Evolutionary conservation across 176 grass and related monocot species (phyloP).

Genomic region (Echinochloa phyllopogon): DNA sequence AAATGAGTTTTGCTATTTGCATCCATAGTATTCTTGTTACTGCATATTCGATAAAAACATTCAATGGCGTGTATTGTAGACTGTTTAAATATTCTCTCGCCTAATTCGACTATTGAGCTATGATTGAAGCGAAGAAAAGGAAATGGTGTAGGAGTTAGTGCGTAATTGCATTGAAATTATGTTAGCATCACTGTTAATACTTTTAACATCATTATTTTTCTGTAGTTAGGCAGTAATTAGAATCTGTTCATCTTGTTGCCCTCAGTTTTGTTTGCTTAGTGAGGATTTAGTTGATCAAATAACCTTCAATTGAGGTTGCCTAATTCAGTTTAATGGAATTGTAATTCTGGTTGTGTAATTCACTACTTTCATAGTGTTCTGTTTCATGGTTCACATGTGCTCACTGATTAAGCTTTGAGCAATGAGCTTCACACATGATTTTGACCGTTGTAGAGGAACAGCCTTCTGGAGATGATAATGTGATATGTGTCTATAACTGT

Average conservation of each 20-base stretch:
- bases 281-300: background rate
- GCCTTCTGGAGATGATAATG: background rate
- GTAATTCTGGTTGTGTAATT: background rate
- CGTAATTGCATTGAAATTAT: background rate
- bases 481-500: background rate
- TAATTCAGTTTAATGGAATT: background rate
- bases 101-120: background rate
- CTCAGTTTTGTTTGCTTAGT: conserved; percentile 8
- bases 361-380: background rate
- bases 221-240: background rate
- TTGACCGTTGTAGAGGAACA: background rate
- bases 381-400: background rate
- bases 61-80: background rate
- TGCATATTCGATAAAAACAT: background rate
- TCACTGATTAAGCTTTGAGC: background rate
- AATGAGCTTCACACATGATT: conserved; percentile 1
- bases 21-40: background rate
- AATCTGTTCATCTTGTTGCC: background rate
- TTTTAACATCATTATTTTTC: background rate
- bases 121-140: background rate
- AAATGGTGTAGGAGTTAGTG: background rate
- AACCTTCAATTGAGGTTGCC: background rate
- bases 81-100: background rate
- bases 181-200: background rate
- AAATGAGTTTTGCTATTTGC: background rate